These are phyloP conservation scores for Brasenia schreberi DNA, from an alignment of 164 flowering plant species.

Conservation along the genomic window DNA sequence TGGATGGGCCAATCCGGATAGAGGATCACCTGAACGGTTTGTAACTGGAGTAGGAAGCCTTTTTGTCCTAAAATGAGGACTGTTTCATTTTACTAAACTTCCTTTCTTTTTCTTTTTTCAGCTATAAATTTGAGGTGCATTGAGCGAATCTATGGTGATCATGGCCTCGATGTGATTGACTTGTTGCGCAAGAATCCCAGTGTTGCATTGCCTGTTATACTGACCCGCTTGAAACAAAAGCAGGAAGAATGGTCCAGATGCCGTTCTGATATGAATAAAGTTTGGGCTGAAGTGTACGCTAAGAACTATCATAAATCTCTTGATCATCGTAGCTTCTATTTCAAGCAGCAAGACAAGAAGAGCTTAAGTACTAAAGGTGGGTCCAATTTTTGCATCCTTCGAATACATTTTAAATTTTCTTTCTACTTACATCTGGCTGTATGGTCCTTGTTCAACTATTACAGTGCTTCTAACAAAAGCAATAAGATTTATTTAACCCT, in stretches of 20 bases:
- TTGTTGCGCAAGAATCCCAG: conserved; percentile 69
- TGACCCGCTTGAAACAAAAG: conserved; percentile 88
- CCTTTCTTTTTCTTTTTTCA: conserved; percentile 4
- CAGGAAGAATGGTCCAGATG: conserved; percentile 91
- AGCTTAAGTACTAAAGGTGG: conserved; percentile 89
- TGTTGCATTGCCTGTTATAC: conserved; percentile 74
- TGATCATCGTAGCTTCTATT: conserved; percentile 95
- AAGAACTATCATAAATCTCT: conserved; percentile 91
- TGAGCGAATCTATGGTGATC: conserved; percentile 94
- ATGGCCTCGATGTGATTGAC: conserved; percentile 93
- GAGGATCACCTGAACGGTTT: conserved; percentile 73
- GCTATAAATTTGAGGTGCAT: conserved; percentile 82
- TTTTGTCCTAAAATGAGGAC: not conserved
- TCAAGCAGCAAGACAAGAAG: conserved; percentile 97
- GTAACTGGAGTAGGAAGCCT: conserved; percentile 2
- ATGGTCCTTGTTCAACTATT: not conserved
- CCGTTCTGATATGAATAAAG: conserved; percentile 83
- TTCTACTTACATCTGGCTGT: not conserved
- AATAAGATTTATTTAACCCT: too few relatives aligned
- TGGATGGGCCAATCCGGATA: conserved; percentile 42
- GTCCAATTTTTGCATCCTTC: not conserved
- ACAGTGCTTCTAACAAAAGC: too few relatives aligned
- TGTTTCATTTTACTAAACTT: not conserved
- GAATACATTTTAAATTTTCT: too few relatives aligned
- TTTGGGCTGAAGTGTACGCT: conserved; percentile 86